phyloP scores from a whole-genome alignment of 2,329 filamentous ascomycete genomes.

The Xylariales sp. region DNA sequence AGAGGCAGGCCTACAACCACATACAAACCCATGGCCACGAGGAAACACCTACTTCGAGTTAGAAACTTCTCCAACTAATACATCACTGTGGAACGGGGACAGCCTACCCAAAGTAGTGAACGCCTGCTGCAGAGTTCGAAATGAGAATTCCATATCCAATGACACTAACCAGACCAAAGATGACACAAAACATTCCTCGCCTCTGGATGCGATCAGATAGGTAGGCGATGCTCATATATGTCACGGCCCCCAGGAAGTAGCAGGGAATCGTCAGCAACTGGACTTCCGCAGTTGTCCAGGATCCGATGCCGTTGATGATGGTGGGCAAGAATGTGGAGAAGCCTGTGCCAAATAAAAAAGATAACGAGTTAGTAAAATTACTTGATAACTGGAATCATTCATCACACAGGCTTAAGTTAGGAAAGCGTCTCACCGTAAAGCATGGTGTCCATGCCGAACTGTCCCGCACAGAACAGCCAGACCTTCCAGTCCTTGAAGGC shows the following conservation, averaged over 20 bases:
- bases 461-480: conserved; percentile 63
- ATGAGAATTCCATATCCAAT: conserved; percentile 67
- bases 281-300: conserved; percentile 59
- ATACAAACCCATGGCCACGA: conserved; percentile 73
- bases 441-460: conserved; percentile 73
- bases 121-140: conserved; percentile 52
- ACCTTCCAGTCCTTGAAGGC: conserved; percentile 74
- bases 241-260: conserved; percentile 67
- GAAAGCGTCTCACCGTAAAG: conserved; percentile 62
- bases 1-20: conserved; percentile 50
- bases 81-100: background rate
- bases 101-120: conserved; percentile 60
- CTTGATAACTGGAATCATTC: background rate
- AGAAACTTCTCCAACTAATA: too few relatives aligned
- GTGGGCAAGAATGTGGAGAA: conserved; percentile 76
- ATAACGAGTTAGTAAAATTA: conserved; percentile 3
- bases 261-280: conserved; percentile 77
- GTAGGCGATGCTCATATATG: conserved; percentile 62
- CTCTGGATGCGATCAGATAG: conserved; percentile 64
- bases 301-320: conserved; percentile 67
- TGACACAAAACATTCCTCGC: conserved; percentile 59
- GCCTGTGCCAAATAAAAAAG: conserved; percentile 33
- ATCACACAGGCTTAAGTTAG: too few relatives aligned
- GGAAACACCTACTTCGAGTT: conserved; percentile 64
- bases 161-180: conserved; percentile 59